A percentile compares a stretch with the other conserved stretches of the same genome.
Evolutionary conservation across 371 early-diverging fungal species (phyloP).

Genomic region (Mortierella sp.): DNA sequence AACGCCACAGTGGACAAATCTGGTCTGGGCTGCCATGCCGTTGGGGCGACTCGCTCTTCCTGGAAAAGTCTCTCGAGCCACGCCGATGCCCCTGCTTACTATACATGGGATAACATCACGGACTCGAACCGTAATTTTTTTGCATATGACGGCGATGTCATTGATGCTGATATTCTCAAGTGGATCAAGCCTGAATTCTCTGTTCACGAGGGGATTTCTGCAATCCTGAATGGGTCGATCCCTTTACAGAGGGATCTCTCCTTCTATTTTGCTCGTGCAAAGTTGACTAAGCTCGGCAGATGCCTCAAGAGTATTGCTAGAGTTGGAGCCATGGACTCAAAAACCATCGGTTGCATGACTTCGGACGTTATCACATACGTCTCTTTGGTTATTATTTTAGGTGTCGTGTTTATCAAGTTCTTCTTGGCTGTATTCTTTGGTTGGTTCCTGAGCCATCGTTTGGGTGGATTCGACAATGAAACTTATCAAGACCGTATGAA

Average conservation of each 20-base stretch:
- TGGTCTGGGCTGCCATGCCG: conserved; percentile 70
- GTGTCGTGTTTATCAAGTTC: conserved; percentile 87
- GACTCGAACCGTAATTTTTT: conserved; percentile 62
- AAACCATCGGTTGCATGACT: conserved; percentile 84
- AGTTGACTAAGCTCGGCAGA: conserved; percentile 48
- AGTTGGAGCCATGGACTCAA: conserved; percentile 82
- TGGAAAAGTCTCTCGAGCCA: conserved; percentile 38
- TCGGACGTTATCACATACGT: conserved; percentile 84
- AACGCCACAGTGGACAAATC: conserved; percentile 61
- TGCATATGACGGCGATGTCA: conserved; percentile 86
- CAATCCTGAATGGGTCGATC: conserved; percentile 57
- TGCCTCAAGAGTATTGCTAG: conserved; percentile 57
- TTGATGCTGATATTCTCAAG: conserved; percentile 64
- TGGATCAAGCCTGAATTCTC: conserved; percentile 50
- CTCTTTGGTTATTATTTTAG: conserved; percentile 82
- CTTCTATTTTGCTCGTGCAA: conserved; percentile 49
- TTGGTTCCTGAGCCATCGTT: conserved; percentile 81
- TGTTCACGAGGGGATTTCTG: conserved; percentile 50
- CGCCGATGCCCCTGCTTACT: conserved; percentile 72
- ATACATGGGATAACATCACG: conserved; percentile 78
- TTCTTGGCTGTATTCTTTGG: conserved; percentile 87
- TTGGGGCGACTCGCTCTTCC: conserved; percentile 11
- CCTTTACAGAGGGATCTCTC: conserved; percentile 48
- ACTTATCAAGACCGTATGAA: conserved; percentile 70
- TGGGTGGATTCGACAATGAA: conserved; percentile 80